Evolutionary conservation across 352 stramenopile species (phyloP), one percentile per base, ranked within the genome.

Genomic region (Globisporangium takayamanum): DNA sequence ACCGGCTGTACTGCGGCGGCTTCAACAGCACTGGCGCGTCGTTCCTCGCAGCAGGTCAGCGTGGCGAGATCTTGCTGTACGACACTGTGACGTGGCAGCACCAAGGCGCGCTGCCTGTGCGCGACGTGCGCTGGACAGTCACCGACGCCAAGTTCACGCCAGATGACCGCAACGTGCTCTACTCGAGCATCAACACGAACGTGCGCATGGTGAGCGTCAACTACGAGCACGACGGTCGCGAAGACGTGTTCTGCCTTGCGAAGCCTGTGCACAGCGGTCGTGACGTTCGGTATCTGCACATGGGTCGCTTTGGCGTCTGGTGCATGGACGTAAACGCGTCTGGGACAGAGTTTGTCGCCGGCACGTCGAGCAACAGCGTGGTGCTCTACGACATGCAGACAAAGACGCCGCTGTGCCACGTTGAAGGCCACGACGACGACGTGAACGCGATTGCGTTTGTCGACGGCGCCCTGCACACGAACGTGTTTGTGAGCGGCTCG

Each of bases 371-470:
- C 57, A 89, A 84, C 57, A 84, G 70, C 50, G 78, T 94, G 26
- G 71, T 92, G 41, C 63, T 94, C 8, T 89, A 91, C 67, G 80
- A 94, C 50, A 91, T 94, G 77, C 62, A 83, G 62, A 82, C 80
- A n/a, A 67, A 71, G 46, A 84, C 73, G 50, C 66, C 76, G 6
- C 52, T 90, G 63, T 89, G 79, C 53, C 77, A 94, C 55, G 80
- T 86, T 20, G 56, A 82, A 20, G 85, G 78, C 3, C 85, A 94
- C 63, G 58, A 80, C 15, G 74, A 94, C 50, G 76, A 94, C 51
- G 81, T 94, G 46, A 94, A 94, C 46, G 83, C 82, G 8, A 89
- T 94, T 51, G 80, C 82, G 14, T 94, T 94, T 59, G 82, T 92
- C 18, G 85, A 94, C 46, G 80, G 84, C 5, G 73, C 76, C 30